Base-by-base conservation (phyloP, 805 yeast genomes). In the Candida peoriensis region DNA sequence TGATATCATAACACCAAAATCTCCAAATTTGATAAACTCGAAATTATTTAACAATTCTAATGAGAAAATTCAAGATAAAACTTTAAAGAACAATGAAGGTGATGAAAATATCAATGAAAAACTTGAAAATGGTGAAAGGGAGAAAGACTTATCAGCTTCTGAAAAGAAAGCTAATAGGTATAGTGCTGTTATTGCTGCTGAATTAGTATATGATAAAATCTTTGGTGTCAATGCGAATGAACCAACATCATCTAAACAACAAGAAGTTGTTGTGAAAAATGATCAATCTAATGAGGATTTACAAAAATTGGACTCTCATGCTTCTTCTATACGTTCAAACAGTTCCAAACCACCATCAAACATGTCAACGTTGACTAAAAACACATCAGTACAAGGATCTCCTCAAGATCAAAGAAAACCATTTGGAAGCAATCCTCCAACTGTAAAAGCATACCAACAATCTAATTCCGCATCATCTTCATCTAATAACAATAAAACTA, bases 1-100 rank as follows among this genome's bases (percentile, higher is more conserved):
- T 32, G 66, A 60, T 33, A 48, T 61, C 21, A 61, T 60, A n/a
- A 57, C 50, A 23, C 57, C 60, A 20, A 51, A 48, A 28, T 51
- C 57, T 11, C 54, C 57, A 33, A 41, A 28, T 9, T 21, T 49
- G 20, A 25, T 45, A 11, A 28, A 28, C 13, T 33, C 28, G 16
- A 42, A 30, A 28, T 24, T 17, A 17, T 41, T 35, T 16, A 31
- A 43, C 14, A 39, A 45, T 15, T 22, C 44, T 8, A 49, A 43
- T 28, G 51, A 42, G 25, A 31, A 26, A 14, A 9, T n/a, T 19
- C 20, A 26, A 12, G 31, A 34, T 9, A 20, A 18, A 6, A 24
- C 28, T 8, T 11, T 21, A n/a, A 26, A n/a, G 8, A 27, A 28
- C 4, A 36, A 19, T 11, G 25, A 31, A 11, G 36, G 26, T 18